A percentile compares a stretch with the other conserved stretches of the same genome.
Evolutionary conservation across 345 rosid genomes (phyloP).

Genomic region (Aethionema arabicum): DNA sequence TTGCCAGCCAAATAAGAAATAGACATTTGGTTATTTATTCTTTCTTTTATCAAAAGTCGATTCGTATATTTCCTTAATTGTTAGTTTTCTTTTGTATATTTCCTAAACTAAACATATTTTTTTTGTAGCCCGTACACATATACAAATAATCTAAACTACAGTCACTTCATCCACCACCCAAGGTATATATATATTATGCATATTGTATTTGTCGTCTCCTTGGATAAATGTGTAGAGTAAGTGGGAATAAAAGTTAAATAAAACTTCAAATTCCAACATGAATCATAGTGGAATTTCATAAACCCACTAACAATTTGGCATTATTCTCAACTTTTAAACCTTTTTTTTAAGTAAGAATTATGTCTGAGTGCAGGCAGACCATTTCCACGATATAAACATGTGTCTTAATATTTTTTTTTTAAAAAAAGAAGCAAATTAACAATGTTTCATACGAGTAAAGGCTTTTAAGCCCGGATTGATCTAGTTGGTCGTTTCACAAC

Average conservation of each 20-base stretch:
- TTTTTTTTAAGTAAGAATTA: conserved; percentile 29
- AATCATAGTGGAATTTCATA: conserved; percentile 36
- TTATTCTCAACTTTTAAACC: conserved; percentile 32
- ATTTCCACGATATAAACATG: conserved; percentile 25
- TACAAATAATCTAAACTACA: too few relatives aligned
- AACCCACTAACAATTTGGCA: conserved; percentile 40
- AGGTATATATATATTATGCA: conserved; percentile 11
- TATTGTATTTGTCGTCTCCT: conserved; percentile 20
- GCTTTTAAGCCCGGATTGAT: too few relatives aligned
- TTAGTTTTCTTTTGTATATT: not conserved
- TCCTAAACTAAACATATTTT: too few relatives aligned
- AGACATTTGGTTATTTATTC: not conserved
- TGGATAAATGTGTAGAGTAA: conserved; percentile 30
- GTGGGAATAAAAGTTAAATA: conserved; percentile 35
- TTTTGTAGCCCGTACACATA: too few relatives aligned
- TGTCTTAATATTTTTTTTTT: not conserved
- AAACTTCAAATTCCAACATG: conserved; percentile 25
- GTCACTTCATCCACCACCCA: too few relatives aligned
- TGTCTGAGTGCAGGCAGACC: conserved; percentile 27
- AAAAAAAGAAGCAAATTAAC: too few relatives aligned
- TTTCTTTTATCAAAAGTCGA: conserved; percentile 1
- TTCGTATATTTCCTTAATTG: not conserved
- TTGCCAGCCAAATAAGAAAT: too few relatives aligned
- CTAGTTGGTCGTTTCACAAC: too few relatives aligned
- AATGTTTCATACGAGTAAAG: too few relatives aligned